Conservation (phyloP, 208 protist genomes). For the Trypanosoma scelopori region DNA sequence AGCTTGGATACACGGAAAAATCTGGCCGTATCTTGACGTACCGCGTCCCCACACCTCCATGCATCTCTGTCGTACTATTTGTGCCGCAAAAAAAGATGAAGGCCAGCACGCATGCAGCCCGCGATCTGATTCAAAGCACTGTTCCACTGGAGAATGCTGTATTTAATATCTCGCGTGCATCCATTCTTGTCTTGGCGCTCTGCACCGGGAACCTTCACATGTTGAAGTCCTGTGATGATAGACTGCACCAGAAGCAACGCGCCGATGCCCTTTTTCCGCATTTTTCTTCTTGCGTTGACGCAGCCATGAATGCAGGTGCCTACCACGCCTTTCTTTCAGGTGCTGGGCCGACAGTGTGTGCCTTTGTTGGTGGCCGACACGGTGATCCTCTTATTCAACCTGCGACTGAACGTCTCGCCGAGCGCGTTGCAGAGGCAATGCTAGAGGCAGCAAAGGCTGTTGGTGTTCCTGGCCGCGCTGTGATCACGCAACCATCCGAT, state of each 20-base stretch:
- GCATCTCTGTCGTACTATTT: conserved; percentile 87
- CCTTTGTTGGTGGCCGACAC: conserved; percentile 59
- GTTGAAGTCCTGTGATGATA: conserved; percentile 71
- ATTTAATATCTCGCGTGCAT: conserved; percentile 91
- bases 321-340: conserved; percentile 82
- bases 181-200: conserved; percentile 87
- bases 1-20: conserved; percentile 70
- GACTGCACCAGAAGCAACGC: conserved; percentile 87
- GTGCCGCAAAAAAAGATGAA: conserved; percentile 87
- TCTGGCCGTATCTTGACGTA: conserved; percentile 52
- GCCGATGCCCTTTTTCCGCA: conserved; percentile 71
- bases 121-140: conserved; percentile 66
- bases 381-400: conserved; percentile 65
- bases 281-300: conserved; percentile 63
- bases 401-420: conserved; percentile 46
- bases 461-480: conserved; percentile 59
- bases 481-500: conserved; percentile 83
- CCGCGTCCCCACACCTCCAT: conserved; percentile 72
- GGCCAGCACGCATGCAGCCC: conserved; percentile 84
- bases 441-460: conserved; percentile 49
- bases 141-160: conserved; percentile 78
- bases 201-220: conserved; percentile 59
- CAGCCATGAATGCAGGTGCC: conserved; percentile 60
- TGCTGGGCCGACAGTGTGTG: conserved; percentile 78
- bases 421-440: conserved; percentile 78